Conservation (phyloP, 371 early-diverging fungal species). For the Dinochytrium kinnereticum region DNA sequence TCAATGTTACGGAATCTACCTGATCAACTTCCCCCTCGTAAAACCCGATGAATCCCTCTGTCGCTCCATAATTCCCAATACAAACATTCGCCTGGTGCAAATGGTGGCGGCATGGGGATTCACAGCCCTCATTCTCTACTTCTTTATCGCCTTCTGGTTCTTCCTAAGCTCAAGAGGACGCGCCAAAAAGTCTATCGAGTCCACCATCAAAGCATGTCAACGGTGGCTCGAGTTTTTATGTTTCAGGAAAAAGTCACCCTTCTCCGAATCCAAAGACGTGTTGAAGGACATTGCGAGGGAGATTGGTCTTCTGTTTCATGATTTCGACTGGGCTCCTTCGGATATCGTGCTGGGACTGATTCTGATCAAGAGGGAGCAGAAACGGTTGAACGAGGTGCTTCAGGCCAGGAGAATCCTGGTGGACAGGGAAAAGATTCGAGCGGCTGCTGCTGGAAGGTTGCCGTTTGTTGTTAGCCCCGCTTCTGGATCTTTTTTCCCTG, state of each 20-base stretch:
- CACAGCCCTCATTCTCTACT: conserved; percentile 28
- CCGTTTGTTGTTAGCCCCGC: background rate
- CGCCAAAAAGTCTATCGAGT: conserved; percentile 8
- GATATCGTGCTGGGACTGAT: conserved; percentile 50
- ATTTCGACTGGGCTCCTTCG: conserved; percentile 52
- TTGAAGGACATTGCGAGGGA: conserved; percentile 28
- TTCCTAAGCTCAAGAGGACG: conserved; percentile 18
- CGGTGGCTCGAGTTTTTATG: conserved; percentile 36
- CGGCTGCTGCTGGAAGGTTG: background rate
- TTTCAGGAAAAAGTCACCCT: conserved; percentile 15
- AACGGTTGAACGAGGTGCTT: conserved; percentile 35
- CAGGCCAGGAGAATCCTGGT: conserved; percentile 32
- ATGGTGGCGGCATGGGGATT: conserved; percentile 45
- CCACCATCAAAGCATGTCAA: conserved; percentile 40
- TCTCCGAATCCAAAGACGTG: conserved; percentile 30
- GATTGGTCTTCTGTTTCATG: conserved; percentile 40
- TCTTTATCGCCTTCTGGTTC: conserved; percentile 29
- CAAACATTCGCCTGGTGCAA: conserved; percentile 24
- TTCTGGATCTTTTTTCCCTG: background rate
- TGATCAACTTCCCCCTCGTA: conserved; percentile 27
- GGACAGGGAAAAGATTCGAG: conserved; percentile 20
- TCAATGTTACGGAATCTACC: conserved; percentile 30
- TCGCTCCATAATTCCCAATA: conserved; percentile 5
- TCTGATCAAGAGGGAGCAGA: conserved; percentile 52
- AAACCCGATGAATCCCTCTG: background rate